Evolutionary conservation across 768 basidiomycete species (phyloP), one percentile per base, ranked within the genome.

Genomic region (Boletus rex-veris): DNA sequence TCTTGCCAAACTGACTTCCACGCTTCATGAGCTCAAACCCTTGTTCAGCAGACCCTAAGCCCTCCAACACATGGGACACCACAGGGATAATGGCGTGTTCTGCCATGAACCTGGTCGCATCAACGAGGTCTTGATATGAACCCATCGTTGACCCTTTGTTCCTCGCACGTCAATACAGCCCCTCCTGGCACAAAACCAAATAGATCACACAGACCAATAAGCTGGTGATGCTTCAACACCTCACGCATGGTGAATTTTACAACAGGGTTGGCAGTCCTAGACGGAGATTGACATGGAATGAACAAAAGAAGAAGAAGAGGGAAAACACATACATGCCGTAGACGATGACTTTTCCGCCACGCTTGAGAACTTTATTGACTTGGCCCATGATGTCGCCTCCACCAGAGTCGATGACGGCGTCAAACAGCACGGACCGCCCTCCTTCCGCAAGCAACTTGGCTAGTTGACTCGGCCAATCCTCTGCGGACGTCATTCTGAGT

Each of bases 121-220:
- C 82, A 48, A 77, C 67, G 53, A 93, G 76, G 70, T 93, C 90
- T 50, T 81, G 76, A 59, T 77, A 81, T 8, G 90, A 91, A 16
- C 90, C 91, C 90, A 93, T 90, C 26, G 85, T 90, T 2, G 88
- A 88, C 35, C 90, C 90, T 90, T 53, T 47, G 39, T 55, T 55
- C 53, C 48, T 54, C 5, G 50, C 51, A 58, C 52, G 40, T 67
- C 49, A 66, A 28, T 24, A 48, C n/a, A 30, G 10, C 10, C 41
- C 40, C 52, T 52, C 33, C 11, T 45, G 44, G 50, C 46, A 21
- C 37, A 48, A 36, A 44, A 52, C n/a, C 21, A 24, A 45, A 50
- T 15, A 40, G 19, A 38, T 10, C 28, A 18, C 15, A 66, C 77
- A 40, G 40, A 90, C 90, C 91, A 31, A 90, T 75, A 38, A 94